Evolutionary conservation across 1,284 basidiomycete genomes (phyloP).

Genomic region (Thelephora terrestris): DNA sequence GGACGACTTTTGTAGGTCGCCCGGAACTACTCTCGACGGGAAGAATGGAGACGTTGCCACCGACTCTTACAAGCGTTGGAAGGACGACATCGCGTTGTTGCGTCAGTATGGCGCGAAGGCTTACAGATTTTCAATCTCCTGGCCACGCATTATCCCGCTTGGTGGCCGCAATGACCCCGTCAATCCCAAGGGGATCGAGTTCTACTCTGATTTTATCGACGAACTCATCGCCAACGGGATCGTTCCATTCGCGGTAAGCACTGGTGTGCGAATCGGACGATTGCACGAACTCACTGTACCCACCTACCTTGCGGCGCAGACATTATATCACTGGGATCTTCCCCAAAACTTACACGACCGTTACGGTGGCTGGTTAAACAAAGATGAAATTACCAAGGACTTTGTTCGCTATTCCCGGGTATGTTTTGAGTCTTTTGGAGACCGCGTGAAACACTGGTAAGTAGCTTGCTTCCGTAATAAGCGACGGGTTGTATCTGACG

Average conservation of each 20-base stretch:
- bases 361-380: constrained; percentile 67
- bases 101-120: constrained; percentile 28
- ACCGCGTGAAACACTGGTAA: constrained; percentile 67
- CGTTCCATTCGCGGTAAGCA: constrained; percentile 55
- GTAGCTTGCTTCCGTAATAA: constrained; percentile 7
- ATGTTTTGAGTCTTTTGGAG: constrained; percentile 66
- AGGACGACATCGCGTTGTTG: constrained; percentile 58
- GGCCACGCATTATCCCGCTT: constrained; percentile 63
- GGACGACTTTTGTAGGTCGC: constrained; percentile 61
- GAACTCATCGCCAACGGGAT: constrained; percentile 54
- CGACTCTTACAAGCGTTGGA: constrained; percentile 60
- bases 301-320: constrained; percentile 28
- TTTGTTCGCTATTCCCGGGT: constrained; percentile 54
- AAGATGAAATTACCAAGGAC: constrained; percentile 51
- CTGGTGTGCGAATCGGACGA: background rate
- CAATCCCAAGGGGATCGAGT: constrained; percentile 57
- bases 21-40: constrained; percentile 59
- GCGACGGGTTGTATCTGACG: background rate
- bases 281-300: constrained; percentile 3
- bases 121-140: constrained; percentile 57
- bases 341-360: constrained; percentile 60
- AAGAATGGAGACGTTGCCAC: constrained; percentile 59
- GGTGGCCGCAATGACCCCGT: constrained; percentile 63
- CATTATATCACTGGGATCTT: constrained; percentile 73
- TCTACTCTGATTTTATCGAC: constrained; percentile 61